These are phyloP conservation scores for Metschnikowia orientalis DNA, from an alignment of 805 yeast species.

Conservation along the genomic window DNA sequence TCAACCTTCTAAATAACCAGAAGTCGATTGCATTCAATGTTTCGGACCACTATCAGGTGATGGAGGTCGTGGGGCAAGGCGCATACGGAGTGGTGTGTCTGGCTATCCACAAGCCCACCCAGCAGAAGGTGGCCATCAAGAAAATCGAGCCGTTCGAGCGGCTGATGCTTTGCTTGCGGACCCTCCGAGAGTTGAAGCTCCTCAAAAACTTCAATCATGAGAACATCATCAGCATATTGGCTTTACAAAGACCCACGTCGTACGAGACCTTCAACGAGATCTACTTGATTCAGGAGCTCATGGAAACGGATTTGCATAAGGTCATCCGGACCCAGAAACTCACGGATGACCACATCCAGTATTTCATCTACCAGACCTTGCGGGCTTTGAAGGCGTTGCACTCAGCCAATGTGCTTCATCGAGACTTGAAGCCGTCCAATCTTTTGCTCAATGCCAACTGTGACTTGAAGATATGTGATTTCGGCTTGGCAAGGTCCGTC, in stretches of 20 bases:
- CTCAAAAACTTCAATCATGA: constrained; percentile 90
- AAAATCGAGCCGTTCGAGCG: constrained; percentile 91
- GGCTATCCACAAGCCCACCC: constrained; percentile 81
- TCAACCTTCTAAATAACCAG: constrained; percentile 7
- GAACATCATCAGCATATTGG: constrained; percentile 84
- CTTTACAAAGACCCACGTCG: constrained; percentile 77
- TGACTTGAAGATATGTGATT: constrained; percentile 90
- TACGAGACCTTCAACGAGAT: constrained; percentile 81
- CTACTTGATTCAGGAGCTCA: constrained; percentile 79
- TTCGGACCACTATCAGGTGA: constrained; percentile 78
- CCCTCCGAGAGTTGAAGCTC: constrained; percentile 83
- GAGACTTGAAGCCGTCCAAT: constrained; percentile 90
- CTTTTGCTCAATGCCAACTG: constrained; percentile 84
- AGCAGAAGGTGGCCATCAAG: constrained; percentile 90
- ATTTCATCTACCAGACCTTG: constrained; percentile 85
- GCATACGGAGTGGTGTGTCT: constrained; percentile 94
- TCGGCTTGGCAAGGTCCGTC: constrained; percentile 77
- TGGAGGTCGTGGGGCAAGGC: constrained; percentile 88
- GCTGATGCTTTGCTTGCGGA: constrained; percentile 81
- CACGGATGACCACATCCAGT: constrained; percentile 90
- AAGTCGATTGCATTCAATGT: constrained; percentile 66
- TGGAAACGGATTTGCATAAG: constrained; percentile 84
- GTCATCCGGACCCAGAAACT: constrained; percentile 78
- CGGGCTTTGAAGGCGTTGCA: constrained; percentile 89
- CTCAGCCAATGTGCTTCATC: constrained; percentile 88